Evolutionary conservation across 306 rosid genomes (phyloP).

Genomic region (Cucurbita pepo): DNA sequence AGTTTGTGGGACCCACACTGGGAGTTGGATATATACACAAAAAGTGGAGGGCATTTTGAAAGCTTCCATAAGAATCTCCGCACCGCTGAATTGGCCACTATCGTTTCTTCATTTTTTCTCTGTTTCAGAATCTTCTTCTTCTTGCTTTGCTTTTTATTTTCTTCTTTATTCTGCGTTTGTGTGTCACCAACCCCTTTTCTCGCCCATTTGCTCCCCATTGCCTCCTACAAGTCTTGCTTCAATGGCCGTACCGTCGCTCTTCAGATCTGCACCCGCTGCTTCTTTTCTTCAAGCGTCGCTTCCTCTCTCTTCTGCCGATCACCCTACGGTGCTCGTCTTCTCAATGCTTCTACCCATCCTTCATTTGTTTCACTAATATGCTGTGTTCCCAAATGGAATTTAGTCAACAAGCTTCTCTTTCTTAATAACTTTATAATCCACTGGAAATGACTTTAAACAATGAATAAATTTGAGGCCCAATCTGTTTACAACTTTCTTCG

Average conservation of each 20-base stretch:
- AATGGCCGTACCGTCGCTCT: conserved; percentile 59
- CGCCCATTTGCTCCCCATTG: not conserved
- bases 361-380: not conserved
- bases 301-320: conserved; percentile 18
- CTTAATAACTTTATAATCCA: not conserved
- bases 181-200: not conserved
- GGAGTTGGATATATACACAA: not conserved
- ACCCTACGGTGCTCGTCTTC: conserved; percentile 26
- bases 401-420: not conserved
- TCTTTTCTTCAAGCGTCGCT: conserved; percentile 23
- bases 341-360: not conserved
- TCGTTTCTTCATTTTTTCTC: not conserved
- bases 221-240: not conserved
- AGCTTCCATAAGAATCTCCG: conserved; percentile 3
- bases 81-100: conserved; percentile 7
- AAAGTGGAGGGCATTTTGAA: not conserved
- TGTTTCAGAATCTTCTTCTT: not conserved
- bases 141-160: conserved; percentile 6
- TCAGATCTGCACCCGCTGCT: conserved; percentile 42
- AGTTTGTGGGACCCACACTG: not conserved
- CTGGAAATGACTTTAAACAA: not conserved
- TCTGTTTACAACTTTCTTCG: not conserved
- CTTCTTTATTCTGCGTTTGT: not conserved
- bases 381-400: not conserved
- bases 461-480: not conserved